Base-by-base conservation (phyloP, 2,329 filamentous ascomycete species). In the Phaeosphaeriaceae sp. region DNA sequence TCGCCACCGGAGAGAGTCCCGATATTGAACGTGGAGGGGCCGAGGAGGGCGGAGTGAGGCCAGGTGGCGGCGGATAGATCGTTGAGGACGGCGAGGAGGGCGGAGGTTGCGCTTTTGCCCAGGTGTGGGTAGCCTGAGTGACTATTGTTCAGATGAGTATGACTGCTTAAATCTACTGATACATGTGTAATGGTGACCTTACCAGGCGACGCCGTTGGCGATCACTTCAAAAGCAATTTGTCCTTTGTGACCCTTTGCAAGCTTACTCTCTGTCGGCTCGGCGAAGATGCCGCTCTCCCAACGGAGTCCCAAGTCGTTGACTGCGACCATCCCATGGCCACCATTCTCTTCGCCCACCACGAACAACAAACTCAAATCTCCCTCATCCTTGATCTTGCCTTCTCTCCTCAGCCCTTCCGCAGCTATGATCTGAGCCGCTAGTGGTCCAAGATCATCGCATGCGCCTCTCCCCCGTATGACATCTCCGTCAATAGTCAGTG, bases 201-300 rank as follows among this genome's bases (percentile, higher is more conserved):
- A 36, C 31, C 47, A 49, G 11, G 47, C 24, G 7, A 33, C 21
- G 17, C 47, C 47, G 19, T 36, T 49, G 20, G 47, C 25, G 24
- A 49, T 33, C 6, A 49, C 47, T 33, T 49, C 47, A 20, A 49
- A 36, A 6, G 25, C 47, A 11, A 49, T 9, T 19, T 49, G 47
- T 20, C 47, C 47, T 15, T 49, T 49, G 47, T 49, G 47, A 6
- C 47, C 47, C 20, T 49, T 49, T 20, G 47, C 47, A 36, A 49
- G 47, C 19, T 33, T 49, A 9, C 47, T 49, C 20, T 49, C 47
- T 20, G 47, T 49, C n/a, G 47, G 47, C 13, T 49, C 47, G 25
- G 47, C 47, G 25, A 49, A 49, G 17, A 49, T 49, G 11, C 47
- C 47, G 17, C 24, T 20, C 10, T 49, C 47, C 47, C 47, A 49